Evolutionary conservation across 768 basidiomycete genomes (phyloP).

Genomic region (Amanita rubescens): DNA sequence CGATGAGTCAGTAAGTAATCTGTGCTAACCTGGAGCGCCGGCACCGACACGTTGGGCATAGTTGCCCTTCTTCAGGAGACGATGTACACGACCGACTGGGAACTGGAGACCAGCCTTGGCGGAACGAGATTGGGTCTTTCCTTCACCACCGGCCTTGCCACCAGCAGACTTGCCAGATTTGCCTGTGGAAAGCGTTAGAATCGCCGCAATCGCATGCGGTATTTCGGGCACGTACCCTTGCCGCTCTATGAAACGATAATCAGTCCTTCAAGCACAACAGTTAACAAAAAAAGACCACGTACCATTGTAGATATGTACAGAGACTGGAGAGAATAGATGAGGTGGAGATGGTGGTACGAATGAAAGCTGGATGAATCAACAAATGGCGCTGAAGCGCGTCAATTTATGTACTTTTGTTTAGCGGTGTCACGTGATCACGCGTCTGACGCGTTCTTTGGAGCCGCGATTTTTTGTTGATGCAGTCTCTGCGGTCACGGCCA

Average conservation of each 20-base stretch:
- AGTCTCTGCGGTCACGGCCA: not conserved
- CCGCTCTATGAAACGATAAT: constrained; percentile 23
- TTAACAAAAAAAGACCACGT: not conserved
- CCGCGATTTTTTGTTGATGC: constrained; percentile 1
- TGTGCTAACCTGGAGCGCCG: constrained; percentile 68
- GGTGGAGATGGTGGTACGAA: constrained; percentile 29
- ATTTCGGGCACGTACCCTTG: constrained; percentile 23
- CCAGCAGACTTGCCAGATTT: constrained; percentile 65
- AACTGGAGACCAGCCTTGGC: constrained; percentile 75
- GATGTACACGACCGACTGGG: constrained; percentile 92
- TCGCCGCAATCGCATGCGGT: not conserved
- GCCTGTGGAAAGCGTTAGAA: constrained; percentile 19
- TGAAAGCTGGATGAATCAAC: constrained; percentile 27
- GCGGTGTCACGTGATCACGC: constrained; percentile 22
- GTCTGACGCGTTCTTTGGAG: constrained; percentile 3
- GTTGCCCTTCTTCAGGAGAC: constrained; percentile 80
- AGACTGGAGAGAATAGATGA: constrained; percentile 12
- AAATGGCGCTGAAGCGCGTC: constrained; percentile 28
- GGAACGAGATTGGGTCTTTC: constrained; percentile 62
- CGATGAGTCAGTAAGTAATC: not conserved
- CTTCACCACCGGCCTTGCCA: constrained; percentile 50
- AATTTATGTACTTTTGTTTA: constrained; percentile 29
- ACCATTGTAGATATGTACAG: constrained; percentile 21
- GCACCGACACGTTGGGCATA: constrained; percentile 84
- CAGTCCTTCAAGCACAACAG: not conserved